Base-by-base conservation (phyloP, 2,329 filamentous ascomycete species). In the Botrytis squamosa region DNA sequence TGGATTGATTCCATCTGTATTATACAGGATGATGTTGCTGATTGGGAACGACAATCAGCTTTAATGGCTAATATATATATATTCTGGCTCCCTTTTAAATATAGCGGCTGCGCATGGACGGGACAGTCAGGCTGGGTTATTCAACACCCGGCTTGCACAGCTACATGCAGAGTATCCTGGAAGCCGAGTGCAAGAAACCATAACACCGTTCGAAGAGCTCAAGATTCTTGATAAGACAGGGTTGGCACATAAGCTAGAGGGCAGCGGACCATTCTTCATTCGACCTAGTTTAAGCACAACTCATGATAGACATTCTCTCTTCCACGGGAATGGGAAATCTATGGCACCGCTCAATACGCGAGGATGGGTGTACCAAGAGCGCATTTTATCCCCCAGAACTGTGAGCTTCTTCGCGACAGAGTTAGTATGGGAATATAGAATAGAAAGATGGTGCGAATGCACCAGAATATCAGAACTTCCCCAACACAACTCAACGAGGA, bases 1-100 rank as follows among this genome's bases (percentile, higher is more conserved):
- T 71, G 69, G 59, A 71, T 71, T 33, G 57, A 71, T 64, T 40
- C 59, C 4, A n/a, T 71, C 18, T 71, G 69, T 49, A 64, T 64
- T 40, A 49, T 71, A 36, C 69, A 71, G 33, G 42, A 71, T 42
- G n/a, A 64, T 64, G 8, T 40, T 64, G 12, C 42, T 18, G 9
- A 64, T 44, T 40, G 42, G 62, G 42, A 64, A 64, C 5, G n/a
- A 14, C 62, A 64, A n/a, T n/a, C 42, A 44, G 42, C 38, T 8
- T 14, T n/a, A 16, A 64, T 42, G 62, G 36, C 62, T 20, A n/a
- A 64, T 16, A 64, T 44, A 64, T 16, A 64, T 44, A 40, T 64
- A 44, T n/a, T 18, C 12, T 40, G 36, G 36, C 3, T 64, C 62
- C 4, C 22, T 42, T 64, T n/a, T 64, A 20, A 64, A 16, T 40